Percentiles rank a stretch among this genome's conserved stretches.
These are phyloP conservation scores for Begonia loranthoides DNA, from an alignment of 306 rosid species.

Conservation along the genomic window DNA sequence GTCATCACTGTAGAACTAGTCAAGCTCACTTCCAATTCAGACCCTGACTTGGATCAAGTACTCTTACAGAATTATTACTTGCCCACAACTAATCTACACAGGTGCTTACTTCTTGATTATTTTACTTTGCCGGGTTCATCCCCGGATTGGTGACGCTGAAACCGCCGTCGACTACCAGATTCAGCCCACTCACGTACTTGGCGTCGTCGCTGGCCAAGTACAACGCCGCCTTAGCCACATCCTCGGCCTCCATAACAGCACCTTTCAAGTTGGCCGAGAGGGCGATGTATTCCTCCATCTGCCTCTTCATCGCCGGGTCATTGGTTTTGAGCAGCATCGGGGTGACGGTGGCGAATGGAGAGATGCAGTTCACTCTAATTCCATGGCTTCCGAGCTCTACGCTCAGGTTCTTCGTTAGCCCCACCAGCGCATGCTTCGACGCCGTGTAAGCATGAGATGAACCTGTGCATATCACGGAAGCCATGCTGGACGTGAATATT, in stretches of 20 bases:
- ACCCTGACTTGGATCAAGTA: no score
- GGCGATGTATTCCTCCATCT: background rate
- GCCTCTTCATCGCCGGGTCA: background rate
- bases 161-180: background rate
- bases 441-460: background rate
- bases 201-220: background rate
- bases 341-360: background rate
- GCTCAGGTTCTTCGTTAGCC: background rate
- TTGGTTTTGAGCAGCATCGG: background rate
- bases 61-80: no score
- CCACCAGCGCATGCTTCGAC: background rate
- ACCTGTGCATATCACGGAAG: constrained; percentile 20
- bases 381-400: background rate
- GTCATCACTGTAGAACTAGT: no score
- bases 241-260: background rate
- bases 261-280: background rate
- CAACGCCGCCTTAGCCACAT: background rate
- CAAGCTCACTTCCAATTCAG: no score
- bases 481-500: constrained; percentile 24
- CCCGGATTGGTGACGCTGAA: background rate
- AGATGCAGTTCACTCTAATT: background rate
- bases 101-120: no score
- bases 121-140: background rate
- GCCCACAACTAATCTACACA: no score
- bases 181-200: background rate